Conservation (phyloP, 179 eudicot species). For the Sideroxylon spinosum region DNA sequence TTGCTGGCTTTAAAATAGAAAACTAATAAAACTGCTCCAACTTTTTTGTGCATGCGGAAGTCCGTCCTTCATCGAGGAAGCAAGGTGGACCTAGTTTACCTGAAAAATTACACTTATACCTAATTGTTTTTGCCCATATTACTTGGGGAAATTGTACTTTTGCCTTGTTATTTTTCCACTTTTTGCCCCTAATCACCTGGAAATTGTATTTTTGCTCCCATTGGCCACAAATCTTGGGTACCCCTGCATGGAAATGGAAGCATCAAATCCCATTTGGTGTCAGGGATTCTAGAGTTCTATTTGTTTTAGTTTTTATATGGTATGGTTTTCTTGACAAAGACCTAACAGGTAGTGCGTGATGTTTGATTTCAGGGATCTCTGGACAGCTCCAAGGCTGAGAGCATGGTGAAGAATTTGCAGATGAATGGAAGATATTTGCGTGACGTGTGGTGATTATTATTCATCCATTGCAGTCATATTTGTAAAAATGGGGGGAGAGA, state of each 20-base stretch:
- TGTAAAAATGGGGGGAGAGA: not conserved
- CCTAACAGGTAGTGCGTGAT: not conserved
- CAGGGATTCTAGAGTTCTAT: not conserved
- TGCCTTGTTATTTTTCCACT: too few relatives aligned
- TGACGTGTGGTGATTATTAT: slow-evolving; percentile 71
- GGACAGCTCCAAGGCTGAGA: slow-evolving; percentile 69
- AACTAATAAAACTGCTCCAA: too few relatives aligned
- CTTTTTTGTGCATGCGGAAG: too few relatives aligned
- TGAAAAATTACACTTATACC: too few relatives aligned
- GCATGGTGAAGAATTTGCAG: slow-evolving; percentile 82
- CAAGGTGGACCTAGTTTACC: too few relatives aligned
- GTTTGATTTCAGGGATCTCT: slow-evolving; percentile 58
- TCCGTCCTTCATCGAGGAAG: too few relatives aligned
- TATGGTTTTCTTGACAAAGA: not conserved
- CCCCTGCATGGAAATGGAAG: not conserved
- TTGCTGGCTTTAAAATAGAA: too few relatives aligned
- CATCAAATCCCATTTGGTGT: not conserved
- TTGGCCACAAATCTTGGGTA: too few relatives aligned
- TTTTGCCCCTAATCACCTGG: not conserved
- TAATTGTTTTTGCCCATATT: too few relatives aligned
- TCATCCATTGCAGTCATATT: not conserved
- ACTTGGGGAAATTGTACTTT: too few relatives aligned
- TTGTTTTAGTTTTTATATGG: too few relatives aligned
- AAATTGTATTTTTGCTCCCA: too few relatives aligned
- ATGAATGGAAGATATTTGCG: slow-evolving; percentile 80